Evolutionary conservation across 2,329 filamentous ascomycete species (phyloP).

Genomic region (Tolypocladium inflatum): DNA sequence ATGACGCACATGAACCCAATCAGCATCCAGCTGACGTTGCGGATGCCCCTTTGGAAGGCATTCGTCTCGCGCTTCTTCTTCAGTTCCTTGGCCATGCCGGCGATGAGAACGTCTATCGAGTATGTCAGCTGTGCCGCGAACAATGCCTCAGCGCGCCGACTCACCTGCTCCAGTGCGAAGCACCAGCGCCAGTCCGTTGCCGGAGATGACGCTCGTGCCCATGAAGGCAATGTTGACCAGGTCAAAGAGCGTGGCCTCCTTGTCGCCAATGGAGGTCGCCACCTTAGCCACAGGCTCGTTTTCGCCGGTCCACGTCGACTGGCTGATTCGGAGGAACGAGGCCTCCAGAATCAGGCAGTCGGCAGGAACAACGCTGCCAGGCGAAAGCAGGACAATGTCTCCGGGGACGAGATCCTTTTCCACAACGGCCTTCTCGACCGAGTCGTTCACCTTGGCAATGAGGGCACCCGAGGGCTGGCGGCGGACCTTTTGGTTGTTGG

Average conservation of each 20-base stretch:
- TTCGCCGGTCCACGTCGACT: slow-evolving; percentile 21
- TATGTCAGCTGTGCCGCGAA: not conserved
- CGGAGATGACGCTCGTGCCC: slow-evolving; percentile 18
- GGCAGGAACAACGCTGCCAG: slow-evolving; percentile 15
- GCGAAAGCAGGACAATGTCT: slow-evolving; percentile 11
- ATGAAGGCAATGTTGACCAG: slow-evolving; percentile 16
- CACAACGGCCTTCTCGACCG: slow-evolving; percentile 1
- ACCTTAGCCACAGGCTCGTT: slow-evolving; percentile 14
- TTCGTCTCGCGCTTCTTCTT: slow-evolving; percentile 13
- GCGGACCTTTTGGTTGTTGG: slow-evolving; percentile 10
- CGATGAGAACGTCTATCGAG: slow-evolving; percentile 13
- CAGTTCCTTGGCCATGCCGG: slow-evolving; percentile 15
- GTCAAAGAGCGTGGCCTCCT: slow-evolving; percentile 13
- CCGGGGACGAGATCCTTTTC: slow-evolving; percentile 13
- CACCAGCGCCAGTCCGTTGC: slow-evolving; percentile 14
- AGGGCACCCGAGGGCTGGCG: slow-evolving; percentile 3
- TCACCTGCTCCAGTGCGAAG: slow-evolving; percentile 12
- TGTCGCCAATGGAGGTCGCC: slow-evolving; percentile 7
- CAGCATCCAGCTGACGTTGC: slow-evolving; percentile 18
- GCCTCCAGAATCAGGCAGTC: slow-evolving; percentile 17
- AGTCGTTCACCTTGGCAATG: not conserved
- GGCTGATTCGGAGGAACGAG: slow-evolving; percentile 16
- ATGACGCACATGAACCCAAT: slow-evolving; percentile 19
- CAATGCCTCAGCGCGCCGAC: not conserved
- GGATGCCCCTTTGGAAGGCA: slow-evolving; percentile 17